phyloP scores from a whole-genome alignment of 2,329 filamentous ascomycete species.

The Emmonsia crescens region DNA sequence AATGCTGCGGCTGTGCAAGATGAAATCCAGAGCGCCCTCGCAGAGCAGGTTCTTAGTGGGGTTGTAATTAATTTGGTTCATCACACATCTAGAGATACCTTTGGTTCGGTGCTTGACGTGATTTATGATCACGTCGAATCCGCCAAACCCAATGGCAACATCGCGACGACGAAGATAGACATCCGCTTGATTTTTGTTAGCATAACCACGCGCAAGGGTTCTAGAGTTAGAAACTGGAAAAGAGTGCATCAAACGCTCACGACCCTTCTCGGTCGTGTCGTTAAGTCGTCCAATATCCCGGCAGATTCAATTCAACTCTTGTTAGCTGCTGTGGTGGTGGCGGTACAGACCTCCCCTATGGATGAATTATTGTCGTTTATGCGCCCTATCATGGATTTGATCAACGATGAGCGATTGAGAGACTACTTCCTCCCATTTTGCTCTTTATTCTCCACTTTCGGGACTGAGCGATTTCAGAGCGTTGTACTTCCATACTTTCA shows the following conservation, averaged over 20 bases:
- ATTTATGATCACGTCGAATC: conserved; percentile 43
- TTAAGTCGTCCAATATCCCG: conserved; percentile 17
- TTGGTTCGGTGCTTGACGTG: conserved; percentile 54
- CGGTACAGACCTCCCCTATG: conserved; percentile 66
- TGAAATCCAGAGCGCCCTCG: conserved; percentile 20
- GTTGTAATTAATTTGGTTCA: conserved; percentile 74
- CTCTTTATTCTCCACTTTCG: conserved; percentile 64
- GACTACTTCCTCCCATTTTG: conserved; percentile 76
- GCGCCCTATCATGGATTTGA: conserved; percentile 50
- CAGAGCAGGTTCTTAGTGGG: conserved; percentile 58
- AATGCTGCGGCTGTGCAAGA: conserved; percentile 20
- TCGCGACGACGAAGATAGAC: conserved; percentile 29
- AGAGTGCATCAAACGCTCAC: conserved; percentile 48
- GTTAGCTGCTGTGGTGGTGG: conserved; percentile 46
- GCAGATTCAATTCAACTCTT: conserved; percentile 24
- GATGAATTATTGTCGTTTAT: conserved; percentile 65
- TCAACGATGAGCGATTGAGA: conserved; percentile 57
- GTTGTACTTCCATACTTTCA: conserved; percentile 75
- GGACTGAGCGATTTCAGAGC: conserved; percentile 61
- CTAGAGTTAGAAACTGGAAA: conserved; percentile 62
- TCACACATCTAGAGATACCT: conserved; percentile 63
- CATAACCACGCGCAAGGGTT: conserved; percentile 67
- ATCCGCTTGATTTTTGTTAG: conserved; percentile 48
- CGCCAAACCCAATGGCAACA: conserved; percentile 20
- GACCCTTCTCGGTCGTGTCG: conserved; percentile 39